A percentile compares a stretch with the other conserved stretches of the same genome.
These are phyloP conservation scores for Kwoniella bestiolae DNA, from an alignment of 768 basidiomycete genomes.

Conservation along the genomic window DNA sequence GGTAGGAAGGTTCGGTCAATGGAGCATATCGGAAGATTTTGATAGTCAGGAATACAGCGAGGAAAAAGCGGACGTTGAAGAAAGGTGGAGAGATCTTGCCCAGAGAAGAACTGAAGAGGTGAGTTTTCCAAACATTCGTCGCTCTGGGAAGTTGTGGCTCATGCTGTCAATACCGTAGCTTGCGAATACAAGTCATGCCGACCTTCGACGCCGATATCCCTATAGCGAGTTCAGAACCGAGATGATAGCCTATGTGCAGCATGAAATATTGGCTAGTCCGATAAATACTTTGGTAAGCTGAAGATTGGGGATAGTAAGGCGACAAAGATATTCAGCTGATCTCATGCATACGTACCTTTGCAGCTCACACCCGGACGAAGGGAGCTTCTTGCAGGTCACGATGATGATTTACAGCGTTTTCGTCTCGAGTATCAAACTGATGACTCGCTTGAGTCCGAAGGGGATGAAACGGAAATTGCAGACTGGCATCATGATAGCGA, in stretches of 20 bases:
- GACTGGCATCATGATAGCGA: conserved; percentile 1
- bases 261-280: conserved; percentile 22
- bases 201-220: conserved; percentile 17
- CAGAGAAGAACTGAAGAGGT: conserved; percentile 29
- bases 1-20: conserved; percentile 36
- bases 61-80: conserved; percentile 20
- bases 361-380: conserved; percentile 15
- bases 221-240: conserved; percentile 27
- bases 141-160: background rate
- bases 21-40: conserved; percentile 26
- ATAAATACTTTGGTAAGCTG: conserved; percentile 10
- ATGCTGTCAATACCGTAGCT: too few species aligned
- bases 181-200: background rate
- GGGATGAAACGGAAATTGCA: conserved; percentile 7
- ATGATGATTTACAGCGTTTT: background rate
- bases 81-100: conserved; percentile 24
- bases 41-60: conserved; percentile 3
- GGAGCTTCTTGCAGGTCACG: background rate
- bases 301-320: too few species aligned
- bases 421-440: background rate
- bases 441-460: background rate
- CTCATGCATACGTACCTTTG: too few species aligned
- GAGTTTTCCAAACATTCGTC: background rate
- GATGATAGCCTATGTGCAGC: conserved; percentile 30
- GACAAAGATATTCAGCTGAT: too few species aligned